Evolutionary conservation across 1,284 basidiomycete species (phyloP), one percentile per base, ranked within the genome.

Genomic region (Jaminaea rosea): DNA sequence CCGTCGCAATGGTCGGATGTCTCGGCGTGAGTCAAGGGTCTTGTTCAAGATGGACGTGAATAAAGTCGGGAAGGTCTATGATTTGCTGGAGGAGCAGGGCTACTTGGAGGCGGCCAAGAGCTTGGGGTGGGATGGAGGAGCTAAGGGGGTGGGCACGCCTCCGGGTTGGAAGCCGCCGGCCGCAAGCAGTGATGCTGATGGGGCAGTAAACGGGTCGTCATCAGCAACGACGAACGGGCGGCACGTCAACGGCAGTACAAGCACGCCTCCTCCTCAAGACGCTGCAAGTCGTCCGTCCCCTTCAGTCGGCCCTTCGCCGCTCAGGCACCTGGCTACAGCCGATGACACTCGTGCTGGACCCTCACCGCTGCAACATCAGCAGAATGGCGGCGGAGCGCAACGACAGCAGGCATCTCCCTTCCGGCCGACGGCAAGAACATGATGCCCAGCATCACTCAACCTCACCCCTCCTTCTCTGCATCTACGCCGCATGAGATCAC

Each of bases 31-130:
- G 44, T 62, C 60, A 28, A 53, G 67, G 19, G 50, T 52, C 36
- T 47, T 73, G 34, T 58, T 69, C 61, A 58, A 65, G 59, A 64
- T 70, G 19, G 66, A 66, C 41, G 66, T 67, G 10, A 70, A 67
- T 51, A 72, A 72, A 53, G 36, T 48, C 21, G 54, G 47, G 49
- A 67, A 69, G 34, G 60, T 73, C 19, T 73, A 66, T 57, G 71
- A 73, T 46, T 62, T 72, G 34, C 63, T 73, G 52, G 54, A 59
- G 41, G 60, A 68, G 49, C 61, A 70, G 56, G 69, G 69, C 29
- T 72, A 69, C 48, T 53, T 73, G 37, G 58, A 57, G 13, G 59
- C 62, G 28, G 62, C 62, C 8, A 49, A 53, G 7, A 52, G 58
- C 17, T 56, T 58, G 1, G 61, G 61, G 3, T 63, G 61, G 61